Base-by-base conservation (phyloP, 441 rosid genomes). In the Viola pubescens region DNA sequence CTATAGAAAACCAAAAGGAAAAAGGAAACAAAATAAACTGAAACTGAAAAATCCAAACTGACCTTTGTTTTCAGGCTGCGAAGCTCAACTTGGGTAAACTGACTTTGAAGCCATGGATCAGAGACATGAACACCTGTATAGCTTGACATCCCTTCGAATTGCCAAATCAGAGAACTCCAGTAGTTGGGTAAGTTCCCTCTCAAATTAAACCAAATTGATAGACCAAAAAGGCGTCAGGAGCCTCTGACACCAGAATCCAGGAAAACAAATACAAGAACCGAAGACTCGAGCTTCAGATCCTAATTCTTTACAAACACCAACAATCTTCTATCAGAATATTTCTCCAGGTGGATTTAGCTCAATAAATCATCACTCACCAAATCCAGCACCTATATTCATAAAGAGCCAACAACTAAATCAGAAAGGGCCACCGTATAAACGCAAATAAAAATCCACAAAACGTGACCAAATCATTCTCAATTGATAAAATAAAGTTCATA, bases 71-170 rank as follows among this genome's bases (percentile, higher is more conserved):
- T 89, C 39, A 94, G 92, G 67, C 89, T 77, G 43, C 96, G 97
- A 53, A 91, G 84, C 78, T 94, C 96, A 53, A 89, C 98, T 78
- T 94, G 99, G 26, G 99, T 91, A 88, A 94, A 94, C 75, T 94
- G 98, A 69, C 94, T 82, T 58, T 94, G 99, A 52, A 94, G 87
- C 97, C 81, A 74, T 77, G 85, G 95, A 91, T 94, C 99, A 73
- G 98, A 87, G 66, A 91, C 87, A 57, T 81, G 69, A 52, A 94
- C 91, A 46, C 97, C 98, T 54, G 76, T 82, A 70, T 78, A 94
- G 77, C 86, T 79, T 58, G 99, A 80, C 99, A 94, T 94, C 70
- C 74, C 75, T 64, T 66, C 60, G 37, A 58, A 67, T 16, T 55
- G 12, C 50, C 59, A 58, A 50, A 59, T 42, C 69, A 54, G 38